phyloP scores from a whole-genome alignment of 164 flowering plant species.

The Akebia trifoliata region DNA sequence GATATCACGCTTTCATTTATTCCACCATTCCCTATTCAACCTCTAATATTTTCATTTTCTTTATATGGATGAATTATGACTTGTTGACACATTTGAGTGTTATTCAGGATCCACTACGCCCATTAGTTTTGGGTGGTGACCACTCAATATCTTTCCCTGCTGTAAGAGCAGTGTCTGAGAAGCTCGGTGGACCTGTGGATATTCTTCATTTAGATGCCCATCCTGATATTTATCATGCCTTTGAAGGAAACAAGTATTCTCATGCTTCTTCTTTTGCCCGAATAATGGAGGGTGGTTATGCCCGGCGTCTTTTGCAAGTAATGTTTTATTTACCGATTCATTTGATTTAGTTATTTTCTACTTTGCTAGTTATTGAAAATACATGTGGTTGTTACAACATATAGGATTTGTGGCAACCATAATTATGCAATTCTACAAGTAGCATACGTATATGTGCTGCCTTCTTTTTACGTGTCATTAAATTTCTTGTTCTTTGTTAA shows the following conservation, averaged over 20 bases:
- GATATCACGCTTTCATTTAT: background rate
- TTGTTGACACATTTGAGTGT: constrained; percentile 4
- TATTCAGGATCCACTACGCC: constrained; percentile 76
- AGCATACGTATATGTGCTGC: too few species aligned
- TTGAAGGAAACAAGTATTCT: constrained; percentile 95
- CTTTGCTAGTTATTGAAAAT: too few species aligned
- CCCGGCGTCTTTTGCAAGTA: constrained; percentile 86
- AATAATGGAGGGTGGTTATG: constrained; percentile 99
- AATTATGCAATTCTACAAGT: too few species aligned
- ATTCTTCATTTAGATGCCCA: constrained; percentile 99
- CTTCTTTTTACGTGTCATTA: background rate
- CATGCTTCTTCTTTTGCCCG: constrained; percentile 99
- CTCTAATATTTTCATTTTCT: background rate
- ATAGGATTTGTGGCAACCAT: too few species aligned
- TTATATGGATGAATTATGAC: background rate
- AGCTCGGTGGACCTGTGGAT: constrained; percentile 97
- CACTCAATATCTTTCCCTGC: constrained; percentile 95
- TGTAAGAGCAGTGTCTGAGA: constrained; percentile 91
- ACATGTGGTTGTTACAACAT: too few species aligned
- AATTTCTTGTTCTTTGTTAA: background rate
- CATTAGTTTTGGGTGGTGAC: constrained; percentile 93
- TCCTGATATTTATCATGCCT: constrained; percentile 87
- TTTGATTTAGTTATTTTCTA: background rate
- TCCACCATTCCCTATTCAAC: background rate
- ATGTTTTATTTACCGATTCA: background rate